These are phyloP conservation scores for Blastocystis hominis DNA, from an alignment of 352 stramenopile genomes.

Conservation along the genomic window DNA sequence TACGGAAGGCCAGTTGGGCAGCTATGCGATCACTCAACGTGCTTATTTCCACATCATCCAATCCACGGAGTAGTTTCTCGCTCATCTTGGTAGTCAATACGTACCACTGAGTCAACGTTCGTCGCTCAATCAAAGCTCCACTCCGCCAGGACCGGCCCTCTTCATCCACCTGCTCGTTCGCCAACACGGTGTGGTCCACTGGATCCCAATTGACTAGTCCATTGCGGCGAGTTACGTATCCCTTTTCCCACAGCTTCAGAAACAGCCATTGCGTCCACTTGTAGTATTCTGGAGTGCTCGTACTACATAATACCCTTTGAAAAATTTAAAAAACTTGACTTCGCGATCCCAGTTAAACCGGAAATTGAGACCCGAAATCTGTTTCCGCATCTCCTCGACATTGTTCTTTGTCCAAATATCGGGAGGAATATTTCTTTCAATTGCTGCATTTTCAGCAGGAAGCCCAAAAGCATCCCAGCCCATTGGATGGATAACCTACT, in stretches of 20 bases:
- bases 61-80: background rate
- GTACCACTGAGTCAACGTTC: constrained; percentile 89
- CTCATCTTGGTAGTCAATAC: constrained; percentile 74
- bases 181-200: constrained; percentile 91
- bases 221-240: constrained; percentile 85
- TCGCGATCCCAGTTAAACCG: constrained; percentile 93
- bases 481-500: constrained; percentile 82
- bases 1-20: constrained; percentile 73
- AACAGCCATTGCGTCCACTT: constrained; percentile 99
- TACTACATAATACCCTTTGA: background rate
- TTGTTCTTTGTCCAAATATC: constrained; percentile 86
- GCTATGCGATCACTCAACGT: constrained; percentile 60
- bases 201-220: constrained; percentile 98
- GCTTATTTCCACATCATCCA: background rate
- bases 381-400: constrained; percentile 87
- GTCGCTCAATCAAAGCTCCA: constrained; percentile 82
- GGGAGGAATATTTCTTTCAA: constrained; percentile 88
- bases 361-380: constrained; percentile 90
- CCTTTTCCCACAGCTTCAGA: constrained; percentile 85
- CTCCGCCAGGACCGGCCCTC: constrained; percentile 89
- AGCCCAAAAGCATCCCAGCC: constrained; percentile 98
- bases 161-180: constrained; percentile 86
- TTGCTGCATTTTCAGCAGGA: constrained; percentile 97
- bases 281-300: constrained; percentile 44
- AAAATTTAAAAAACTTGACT: constrained; percentile 82